Evolutionary conservation across 176 grass and related monocot species (phyloP).

Genomic region (Secale cereale): DNA sequence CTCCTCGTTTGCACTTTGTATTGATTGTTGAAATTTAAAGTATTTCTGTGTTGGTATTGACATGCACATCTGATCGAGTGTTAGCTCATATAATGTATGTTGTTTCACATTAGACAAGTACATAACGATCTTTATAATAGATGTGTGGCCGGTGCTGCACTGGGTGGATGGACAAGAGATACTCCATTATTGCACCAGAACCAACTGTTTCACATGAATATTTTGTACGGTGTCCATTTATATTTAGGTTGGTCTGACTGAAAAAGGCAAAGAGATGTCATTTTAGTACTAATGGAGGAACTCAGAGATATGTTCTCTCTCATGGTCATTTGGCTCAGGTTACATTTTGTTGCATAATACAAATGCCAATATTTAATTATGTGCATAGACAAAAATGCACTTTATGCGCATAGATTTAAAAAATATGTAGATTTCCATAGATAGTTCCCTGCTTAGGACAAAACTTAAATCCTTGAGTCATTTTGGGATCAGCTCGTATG

Average conservation of each 20-base stretch:
- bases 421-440: not conserved
- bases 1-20: not conserved
- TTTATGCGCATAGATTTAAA: not conserved
- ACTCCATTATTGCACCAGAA: conserved; percentile 38
- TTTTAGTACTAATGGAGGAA: conserved; percentile 13
- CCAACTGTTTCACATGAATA: conserved; percentile 28
- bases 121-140: conserved; percentile 20
- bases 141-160: conserved; percentile 21
- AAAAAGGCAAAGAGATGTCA: conserved; percentile 25
- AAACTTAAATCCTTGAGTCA: not conserved
- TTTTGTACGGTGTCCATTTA: conserved; percentile 39
- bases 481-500: not conserved
- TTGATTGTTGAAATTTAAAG: not conserved
- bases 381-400: conserved; percentile 13
- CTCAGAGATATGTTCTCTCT: not conserved
- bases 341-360: conserved; percentile 1
- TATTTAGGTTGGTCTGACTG: conserved; percentile 36
- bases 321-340: not conserved
- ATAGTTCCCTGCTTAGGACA: conserved; percentile 10
- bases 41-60: not conserved
- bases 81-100: conserved; percentile 16
- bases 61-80: conserved; percentile 28
- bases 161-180: conserved; percentile 28
- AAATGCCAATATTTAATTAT: not conserved
- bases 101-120: conserved; percentile 26